These are phyloP conservation scores for Solanum peruvianum DNA, from an alignment of 257 asterid genomes.

Conservation along the genomic window DNA sequence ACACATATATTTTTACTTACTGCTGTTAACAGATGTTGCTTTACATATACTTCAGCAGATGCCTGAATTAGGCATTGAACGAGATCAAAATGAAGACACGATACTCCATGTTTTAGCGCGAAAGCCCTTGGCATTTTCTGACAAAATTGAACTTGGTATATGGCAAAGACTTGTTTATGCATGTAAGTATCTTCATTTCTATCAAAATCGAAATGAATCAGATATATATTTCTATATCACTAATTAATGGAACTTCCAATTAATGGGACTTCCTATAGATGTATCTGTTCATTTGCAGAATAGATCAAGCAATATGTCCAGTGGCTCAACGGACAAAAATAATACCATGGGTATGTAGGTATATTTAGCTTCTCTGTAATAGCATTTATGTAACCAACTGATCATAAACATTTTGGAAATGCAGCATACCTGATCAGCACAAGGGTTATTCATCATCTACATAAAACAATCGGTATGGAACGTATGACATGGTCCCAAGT, in stretches of 20 bases:
- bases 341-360: neutral
- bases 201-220: neutral
- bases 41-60: slow-evolving; percentile 10
- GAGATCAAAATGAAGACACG: slow-evolving; percentile 23
- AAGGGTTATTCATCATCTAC: neutral
- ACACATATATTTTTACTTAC: neutral
- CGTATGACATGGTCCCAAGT: neutral
- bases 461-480: neutral
- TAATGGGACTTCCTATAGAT: slow-evolving; percentile 3
- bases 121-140: slow-evolving; percentile 19
- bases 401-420: neutral
- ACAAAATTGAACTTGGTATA: slow-evolving; percentile 1
- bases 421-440: slow-evolving; percentile 1
- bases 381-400: neutral
- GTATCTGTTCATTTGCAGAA: slow-evolving; percentile 1
- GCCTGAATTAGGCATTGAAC: slow-evolving; percentile 16
- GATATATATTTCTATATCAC: neutral
- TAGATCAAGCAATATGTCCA: neutral
- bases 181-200: slow-evolving; percentile 5
- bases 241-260: neutral
- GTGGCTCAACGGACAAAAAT: neutral
- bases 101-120: slow-evolving; percentile 22
- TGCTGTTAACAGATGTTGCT: slow-evolving; percentile 15
- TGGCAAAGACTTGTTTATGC: slow-evolving; percentile 13
- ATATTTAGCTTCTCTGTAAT: neutral